Percentiles rank a stretch among this genome's conserved stretches.
phyloP scores from a whole-genome alignment of 1,139 yeast genomes.

The Lizanozyma gosingica region DNA sequence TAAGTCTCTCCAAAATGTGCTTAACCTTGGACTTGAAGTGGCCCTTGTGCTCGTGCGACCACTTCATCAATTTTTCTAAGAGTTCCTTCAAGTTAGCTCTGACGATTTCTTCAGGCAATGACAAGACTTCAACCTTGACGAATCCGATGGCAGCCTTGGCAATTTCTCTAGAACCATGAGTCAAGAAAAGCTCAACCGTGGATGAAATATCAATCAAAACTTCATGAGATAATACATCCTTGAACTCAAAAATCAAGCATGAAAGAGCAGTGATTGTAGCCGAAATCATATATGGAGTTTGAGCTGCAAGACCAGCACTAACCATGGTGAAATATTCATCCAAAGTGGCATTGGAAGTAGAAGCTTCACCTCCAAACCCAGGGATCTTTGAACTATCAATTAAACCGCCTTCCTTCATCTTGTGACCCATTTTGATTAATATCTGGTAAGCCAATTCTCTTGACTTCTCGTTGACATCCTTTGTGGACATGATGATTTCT shows the following conservation, averaged over 20 bases:
- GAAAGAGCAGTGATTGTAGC: constrained; percentile 91
- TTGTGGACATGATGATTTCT: constrained; percentile 86
- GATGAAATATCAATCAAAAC: constrained; percentile 66
- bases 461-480: constrained; percentile 87
- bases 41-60: constrained; percentile 95
- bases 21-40: constrained; percentile 89
- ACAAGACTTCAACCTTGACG: constrained; percentile 80
- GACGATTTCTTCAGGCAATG: constrained; percentile 75
- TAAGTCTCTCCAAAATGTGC: constrained; percentile 83
- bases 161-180: constrained; percentile 86
- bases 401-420: constrained; percentile 64
- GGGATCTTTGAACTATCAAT: constrained; percentile 61
- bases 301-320: constrained; percentile 93
- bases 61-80: constrained; percentile 65
- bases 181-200: constrained; percentile 84
- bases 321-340: constrained; percentile 87
- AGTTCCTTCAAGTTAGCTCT: constrained; percentile 58
- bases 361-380: constrained; percentile 55
- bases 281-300: constrained; percentile 90
- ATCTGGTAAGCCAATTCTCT: constrained; percentile 74
- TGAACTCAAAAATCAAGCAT: constrained; percentile 81
- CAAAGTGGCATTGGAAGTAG: constrained; percentile 58
- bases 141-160: constrained; percentile 93
- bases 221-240: constrained; percentile 46
- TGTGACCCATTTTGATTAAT: constrained; percentile 72